Percentiles rank a stretch among this genome's conserved stretches.
Evolutionary conservation across 495 filamentous ascomycete genomes (phyloP).

Genomic region (Daldinia decipiens): DNA sequence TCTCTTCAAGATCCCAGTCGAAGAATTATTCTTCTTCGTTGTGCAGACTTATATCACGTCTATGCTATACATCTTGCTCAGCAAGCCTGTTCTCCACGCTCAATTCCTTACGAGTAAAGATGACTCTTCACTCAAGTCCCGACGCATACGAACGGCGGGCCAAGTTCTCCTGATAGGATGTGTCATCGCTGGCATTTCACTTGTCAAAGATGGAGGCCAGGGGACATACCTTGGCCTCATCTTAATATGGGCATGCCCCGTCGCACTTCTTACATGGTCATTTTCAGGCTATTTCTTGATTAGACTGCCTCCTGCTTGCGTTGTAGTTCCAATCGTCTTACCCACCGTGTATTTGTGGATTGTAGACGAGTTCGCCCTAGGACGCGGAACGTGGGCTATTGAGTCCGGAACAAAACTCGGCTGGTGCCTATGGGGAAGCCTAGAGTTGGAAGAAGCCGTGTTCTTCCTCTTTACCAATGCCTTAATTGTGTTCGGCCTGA

Average conservation of each 20-base stretch:
- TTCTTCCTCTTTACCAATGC: slow-evolving; percentile 75
- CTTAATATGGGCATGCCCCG: slow-evolving; percentile 70
- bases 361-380: slow-evolving; percentile 70
- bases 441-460: slow-evolving; percentile 74
- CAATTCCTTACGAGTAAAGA: slow-evolving; percentile 59
- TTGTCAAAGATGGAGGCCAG: slow-evolving; percentile 54
- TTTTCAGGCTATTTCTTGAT: slow-evolving; percentile 68
- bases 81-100: slow-evolving; percentile 68
- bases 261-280: slow-evolving; percentile 70
- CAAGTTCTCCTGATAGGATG: slow-evolving; percentile 53
- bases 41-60: slow-evolving; percentile 78
- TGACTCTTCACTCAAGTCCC: slow-evolving; percentile 26
- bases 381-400: slow-evolving; percentile 73
- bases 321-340: slow-evolving; percentile 63
- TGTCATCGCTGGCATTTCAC: slow-evolving; percentile 51
- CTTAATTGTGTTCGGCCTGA: slow-evolving; percentile 71
- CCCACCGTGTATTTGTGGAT: slow-evolving; percentile 75
- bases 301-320: slow-evolving; percentile 61
- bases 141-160: slow-evolving; percentile 47
- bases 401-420: slow-evolving; percentile 68
- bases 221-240: slow-evolving; percentile 74
- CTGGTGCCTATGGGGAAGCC: slow-evolving; percentile 64
- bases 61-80: slow-evolving; percentile 70
- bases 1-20: slow-evolving; percentile 67
- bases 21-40: slow-evolving; percentile 80